These are phyloP conservation scores for Tuber melanosporum DNA, from an alignment of 495 filamentous ascomycete species.

Conservation along the genomic window DNA sequence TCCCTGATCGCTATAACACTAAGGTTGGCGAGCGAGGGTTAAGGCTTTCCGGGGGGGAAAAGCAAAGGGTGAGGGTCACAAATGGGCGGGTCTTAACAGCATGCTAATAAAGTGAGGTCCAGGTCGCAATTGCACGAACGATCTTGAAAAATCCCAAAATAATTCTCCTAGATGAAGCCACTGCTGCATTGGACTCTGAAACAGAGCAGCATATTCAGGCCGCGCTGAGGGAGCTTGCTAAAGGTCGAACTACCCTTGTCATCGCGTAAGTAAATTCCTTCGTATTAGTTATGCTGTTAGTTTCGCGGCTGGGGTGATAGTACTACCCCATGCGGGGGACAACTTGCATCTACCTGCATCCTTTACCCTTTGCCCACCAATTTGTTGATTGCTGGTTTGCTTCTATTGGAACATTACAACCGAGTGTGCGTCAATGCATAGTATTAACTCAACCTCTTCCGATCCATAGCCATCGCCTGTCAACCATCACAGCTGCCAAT, in stretches of 20 bases:
- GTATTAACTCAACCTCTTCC: neutral
- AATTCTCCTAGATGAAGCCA: slow-evolving; percentile 94
- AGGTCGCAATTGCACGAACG: slow-evolving; percentile 87
- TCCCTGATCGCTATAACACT: slow-evolving; percentile 86
- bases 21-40: slow-evolving; percentile 93
- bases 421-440: neutral
- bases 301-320: neutral
- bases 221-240: slow-evolving; percentile 69
- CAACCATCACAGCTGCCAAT: slow-evolving; percentile 88
- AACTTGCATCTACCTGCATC: neutral
- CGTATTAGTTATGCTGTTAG: neutral
- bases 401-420: neutral
- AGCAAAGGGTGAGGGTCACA: slow-evolving; percentile 56
- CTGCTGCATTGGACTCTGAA: slow-evolving; percentile 87
- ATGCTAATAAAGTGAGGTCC: neutral
- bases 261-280: slow-evolving; percentile 48
- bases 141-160: slow-evolving; percentile 94
- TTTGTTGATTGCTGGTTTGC: neutral
- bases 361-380: neutral
- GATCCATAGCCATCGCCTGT: slow-evolving; percentile 60
- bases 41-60: slow-evolving; percentile 88
- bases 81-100: slow-evolving; percentile 2
- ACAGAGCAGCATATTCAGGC: slow-evolving; percentile 94
- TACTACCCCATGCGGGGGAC: neutral
- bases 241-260: slow-evolving; percentile 77